Base-by-base conservation (phyloP, 352 stramenopile genomes). In the Aphanomyces invadans region DNA sequence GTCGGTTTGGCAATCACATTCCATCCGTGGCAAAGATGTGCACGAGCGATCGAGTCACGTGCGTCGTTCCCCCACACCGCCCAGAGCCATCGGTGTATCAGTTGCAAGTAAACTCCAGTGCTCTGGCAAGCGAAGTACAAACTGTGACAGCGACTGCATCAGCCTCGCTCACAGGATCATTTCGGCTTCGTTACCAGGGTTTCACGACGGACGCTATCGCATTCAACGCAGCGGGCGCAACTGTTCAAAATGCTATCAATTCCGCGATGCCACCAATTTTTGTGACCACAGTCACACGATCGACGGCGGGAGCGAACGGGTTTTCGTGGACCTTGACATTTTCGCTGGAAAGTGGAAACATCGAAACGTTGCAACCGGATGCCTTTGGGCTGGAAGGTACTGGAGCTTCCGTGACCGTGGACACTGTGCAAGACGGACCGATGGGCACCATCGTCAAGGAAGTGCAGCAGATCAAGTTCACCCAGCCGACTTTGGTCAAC, bases 271-370 rank as follows among this genome's bases (percentile, higher is more conserved):
- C 25, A 10, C 38, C 21, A 4, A 1, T 28, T 39, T 28, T 31
- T 32, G 36, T 57, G 10, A 63, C 32, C 11, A n/a, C 60, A 10
- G 60, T 45, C n/a, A 51, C 42, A 7, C 60, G 60, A 10, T 42
- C 46, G 23, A 44, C 48, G 11, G 23, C n/a, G 19, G n/a, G n/a
- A n/a, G 12, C 48, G 11, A n/a, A 44, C 17, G 60, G 60, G 10
- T 67, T 59, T 32, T 21, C 60, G 28, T 67, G 60, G 60, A 33
- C 60, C 3, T 25, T 67, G 11, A 67, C 60, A 19, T 67, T 67
- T 67, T 19, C 60, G 10, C 15, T 67, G 17, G 60, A 67, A 31
- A 29, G n/a, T 10, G 60, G 60, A 23, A 45, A 67, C 38, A 51
- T 67, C 39, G 28, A 9, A 15, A 12, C 15, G 12, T 28, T 67